phyloP scores from a whole-genome alignment of 2,329 filamentous ascomycete genomes.

The Geosmithia putterillii region DNA sequence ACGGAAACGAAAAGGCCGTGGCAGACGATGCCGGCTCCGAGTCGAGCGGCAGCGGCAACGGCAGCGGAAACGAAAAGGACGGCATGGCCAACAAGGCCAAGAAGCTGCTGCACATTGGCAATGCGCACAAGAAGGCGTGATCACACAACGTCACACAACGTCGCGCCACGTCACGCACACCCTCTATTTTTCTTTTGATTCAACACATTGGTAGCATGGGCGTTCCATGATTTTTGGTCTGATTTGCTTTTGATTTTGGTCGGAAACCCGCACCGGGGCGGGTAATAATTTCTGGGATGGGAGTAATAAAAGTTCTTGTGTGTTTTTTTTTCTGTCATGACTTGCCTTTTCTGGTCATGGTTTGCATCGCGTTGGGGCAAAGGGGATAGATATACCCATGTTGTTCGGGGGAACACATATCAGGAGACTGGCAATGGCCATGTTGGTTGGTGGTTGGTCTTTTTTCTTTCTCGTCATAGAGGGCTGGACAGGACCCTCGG shows the following conservation, averaged over 20 bases:
- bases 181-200: not conserved
- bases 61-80: constrained; percentile 8
- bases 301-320: not conserved
- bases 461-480: not conserved
- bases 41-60: constrained; percentile 4
- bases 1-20: constrained; percentile 18
- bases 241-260: constrained; percentile 3
- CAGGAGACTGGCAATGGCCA: too few species aligned
- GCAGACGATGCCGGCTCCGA: constrained; percentile 15
- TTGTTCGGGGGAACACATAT: too few species aligned
- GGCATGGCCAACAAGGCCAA: constrained; percentile 2
- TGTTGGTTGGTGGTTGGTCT: too few species aligned
- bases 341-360: too few species aligned
- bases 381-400: not conserved
- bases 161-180: too few species aligned
- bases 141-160: too few species aligned
- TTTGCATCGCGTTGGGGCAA: too few species aligned
- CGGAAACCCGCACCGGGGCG: not conserved
- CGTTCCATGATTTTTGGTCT: constrained; percentile 1
- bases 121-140: constrained; percentile 25
- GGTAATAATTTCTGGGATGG: not conserved
- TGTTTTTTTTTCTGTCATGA: not conserved
- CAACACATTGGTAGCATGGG: not conserved
- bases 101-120: constrained; percentile 34
- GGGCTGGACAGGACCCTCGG: not conserved